phyloP scores from a whole-genome alignment of 2,329 filamentous ascomycete species.

The Hypomyces rosellus region DNA sequence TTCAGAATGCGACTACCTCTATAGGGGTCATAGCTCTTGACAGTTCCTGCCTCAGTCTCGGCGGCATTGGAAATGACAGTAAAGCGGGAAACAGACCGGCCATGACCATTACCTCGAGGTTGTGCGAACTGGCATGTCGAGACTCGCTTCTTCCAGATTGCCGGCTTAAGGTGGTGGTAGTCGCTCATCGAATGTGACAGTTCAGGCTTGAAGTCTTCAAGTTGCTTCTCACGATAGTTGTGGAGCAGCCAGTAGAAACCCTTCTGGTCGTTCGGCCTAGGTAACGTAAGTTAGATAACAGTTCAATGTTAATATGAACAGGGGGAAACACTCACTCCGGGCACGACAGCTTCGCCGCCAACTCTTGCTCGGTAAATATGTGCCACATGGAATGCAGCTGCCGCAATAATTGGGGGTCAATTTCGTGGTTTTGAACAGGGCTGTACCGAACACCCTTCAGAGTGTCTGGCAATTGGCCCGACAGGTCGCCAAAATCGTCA shows the following conservation, averaged over 20 bases:
- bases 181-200: constrained; percentile 84
- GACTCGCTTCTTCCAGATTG: constrained; percentile 51
- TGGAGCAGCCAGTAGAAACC: constrained; percentile 83
- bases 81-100: constrained; percentile 53
- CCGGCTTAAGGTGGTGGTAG: constrained; percentile 70
- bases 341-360: constrained; percentile 62
- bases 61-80: constrained; percentile 59
- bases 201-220: constrained; percentile 80
- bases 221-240: constrained; percentile 73
- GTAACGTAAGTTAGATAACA: constrained; percentile 6
- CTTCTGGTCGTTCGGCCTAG: constrained; percentile 83
- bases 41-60: constrained; percentile 43
- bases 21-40: constrained; percentile 77
- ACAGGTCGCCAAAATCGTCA: constrained; percentile 55
- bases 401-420: constrained; percentile 75
- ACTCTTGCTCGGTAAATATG: constrained; percentile 64
- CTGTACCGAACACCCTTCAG: constrained; percentile 57
- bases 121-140: constrained; percentile 56
- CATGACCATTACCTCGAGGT: constrained; percentile 39
- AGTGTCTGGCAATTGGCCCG: constrained; percentile 48
- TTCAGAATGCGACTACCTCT: constrained; percentile 55
- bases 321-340: constrained; percentile 47
- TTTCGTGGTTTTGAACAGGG: constrained; percentile 54
- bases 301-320: not conserved
- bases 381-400: constrained; percentile 92